These are phyloP conservation scores for Meira nashicola DNA, from an alignment of 1,284 basidiomycete genomes.

Conservation along the genomic window DNA sequence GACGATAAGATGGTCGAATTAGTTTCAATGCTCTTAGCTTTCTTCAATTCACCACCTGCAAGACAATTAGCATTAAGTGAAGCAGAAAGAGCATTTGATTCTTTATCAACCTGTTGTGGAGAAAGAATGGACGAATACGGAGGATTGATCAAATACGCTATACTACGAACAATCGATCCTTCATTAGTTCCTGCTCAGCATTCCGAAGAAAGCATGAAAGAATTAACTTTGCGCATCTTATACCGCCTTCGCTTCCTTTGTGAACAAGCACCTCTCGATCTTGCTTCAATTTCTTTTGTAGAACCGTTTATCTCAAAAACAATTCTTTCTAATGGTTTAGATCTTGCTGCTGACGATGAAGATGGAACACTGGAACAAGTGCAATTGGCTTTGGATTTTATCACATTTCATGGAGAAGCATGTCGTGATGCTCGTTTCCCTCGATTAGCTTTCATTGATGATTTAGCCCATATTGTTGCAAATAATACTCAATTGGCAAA, in stretches of 20 bases:
- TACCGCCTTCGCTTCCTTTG: constrained; percentile 78
- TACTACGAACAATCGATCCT: constrained; percentile 39
- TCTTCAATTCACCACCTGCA: constrained; percentile 25
- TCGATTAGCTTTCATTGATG: constrained; percentile 59
- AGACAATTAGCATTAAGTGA: constrained; percentile 24
- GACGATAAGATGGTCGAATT: constrained; percentile 34
- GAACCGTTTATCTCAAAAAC: constrained; percentile 73
- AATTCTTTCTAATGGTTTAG: constrained; percentile 67
- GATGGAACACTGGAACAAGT: constrained; percentile 84
- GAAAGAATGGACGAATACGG: constrained; percentile 31
- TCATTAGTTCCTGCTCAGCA: constrained; percentile 38
- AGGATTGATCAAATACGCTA: constrained; percentile 30
- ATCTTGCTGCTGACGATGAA: constrained; percentile 58
- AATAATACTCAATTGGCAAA: constrained; percentile 78
- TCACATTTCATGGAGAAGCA: constrained; percentile 78
- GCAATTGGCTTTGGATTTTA: constrained; percentile 73
- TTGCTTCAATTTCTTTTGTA: constrained; percentile 75
- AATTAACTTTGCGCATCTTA: constrained; percentile 75
- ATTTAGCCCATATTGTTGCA: constrained; percentile 71
- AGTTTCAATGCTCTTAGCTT: constrained; percentile 22
- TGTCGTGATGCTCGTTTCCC: constrained; percentile 60
- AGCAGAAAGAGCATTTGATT: constrained; percentile 27
- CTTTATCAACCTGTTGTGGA: constrained; percentile 34
- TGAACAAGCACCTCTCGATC: constrained; percentile 76
- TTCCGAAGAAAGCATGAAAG: constrained; percentile 52